These are phyloP conservation scores for Evernia prunastri DNA, from an alignment of 495 filamentous ascomycete genomes.

Conservation along the genomic window DNA sequence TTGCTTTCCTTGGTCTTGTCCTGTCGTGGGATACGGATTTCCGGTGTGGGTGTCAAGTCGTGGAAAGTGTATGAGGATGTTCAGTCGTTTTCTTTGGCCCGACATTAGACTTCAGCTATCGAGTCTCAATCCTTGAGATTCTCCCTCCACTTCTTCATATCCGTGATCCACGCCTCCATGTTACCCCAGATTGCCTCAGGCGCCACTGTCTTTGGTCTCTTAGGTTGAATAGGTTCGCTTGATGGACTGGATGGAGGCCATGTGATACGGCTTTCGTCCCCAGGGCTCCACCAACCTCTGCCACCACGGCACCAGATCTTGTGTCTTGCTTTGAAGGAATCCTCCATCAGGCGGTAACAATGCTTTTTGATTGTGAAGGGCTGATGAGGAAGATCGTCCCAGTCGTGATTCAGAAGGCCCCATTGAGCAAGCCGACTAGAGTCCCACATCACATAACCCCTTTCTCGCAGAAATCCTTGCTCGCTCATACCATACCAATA, in stretches of 20 bases:
- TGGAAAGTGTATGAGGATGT: no score
- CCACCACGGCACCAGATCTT: neutral
- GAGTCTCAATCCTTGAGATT: no score
- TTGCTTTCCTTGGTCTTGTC: no score
- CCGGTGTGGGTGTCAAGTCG: no score
- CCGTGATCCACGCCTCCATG: no score
- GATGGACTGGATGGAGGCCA: neutral
- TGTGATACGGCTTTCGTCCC: neutral
- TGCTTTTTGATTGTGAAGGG: neutral
- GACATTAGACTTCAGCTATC: no score
- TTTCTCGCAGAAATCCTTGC: neutral
- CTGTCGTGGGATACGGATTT: no score
- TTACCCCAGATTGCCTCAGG: no score
- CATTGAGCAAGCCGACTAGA: neutral
- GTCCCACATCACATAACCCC: slow-evolving; percentile 4
- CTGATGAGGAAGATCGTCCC: neutral
- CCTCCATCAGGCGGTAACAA: neutral
- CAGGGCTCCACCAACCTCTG: neutral
- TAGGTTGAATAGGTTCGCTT: no score
- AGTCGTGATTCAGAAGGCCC: neutral
- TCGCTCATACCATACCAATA: neutral
- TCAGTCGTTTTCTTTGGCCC: no score
- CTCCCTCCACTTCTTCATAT: no score
- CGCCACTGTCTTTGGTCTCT: neutral
- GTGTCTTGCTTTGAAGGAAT: neutral